Base-by-base conservation (phyloP, 2,329 filamentous ascomycete species). In the Ophiostoma perfectum region DNA sequence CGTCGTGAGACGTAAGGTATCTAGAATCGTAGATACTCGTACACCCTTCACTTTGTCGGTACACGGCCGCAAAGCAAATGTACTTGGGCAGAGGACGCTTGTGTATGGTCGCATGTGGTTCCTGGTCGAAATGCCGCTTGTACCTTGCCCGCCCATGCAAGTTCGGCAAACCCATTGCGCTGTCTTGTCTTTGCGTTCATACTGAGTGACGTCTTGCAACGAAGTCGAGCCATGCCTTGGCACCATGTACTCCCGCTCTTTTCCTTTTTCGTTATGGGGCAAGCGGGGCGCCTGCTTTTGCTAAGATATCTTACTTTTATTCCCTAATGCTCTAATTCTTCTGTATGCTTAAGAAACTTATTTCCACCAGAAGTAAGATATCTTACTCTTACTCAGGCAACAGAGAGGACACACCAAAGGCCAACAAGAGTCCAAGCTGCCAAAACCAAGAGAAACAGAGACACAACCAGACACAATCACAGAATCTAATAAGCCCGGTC, bases 101-200 rank as follows among this genome's bases (percentile, higher is more conserved):
- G 16, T 58, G 14, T 49, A 16, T 42, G 36, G 58, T 41, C 38
- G 58, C 58, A 41, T 68, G 67, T 64, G 44, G 67, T 39, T 62
- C 27, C 27, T 27, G 36, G 60, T 18, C 49, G 52, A 66, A 66
- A 64, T 66, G 64, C 67, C 67, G 67, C 67, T 68, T 66, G 67
- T 68, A 68, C 64, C 67, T 68, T 68, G 62, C 64, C 55, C 67
- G 62, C 64, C 55, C 64, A 68, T 41, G 55, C 44, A 66, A 14
- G 5, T n/a, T 3, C 27, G 41, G 49, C 6, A 12, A 18, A 52
- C 16, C 16, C 11, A 27, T 1, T 27, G 27, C 42, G 42, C 11
- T 44, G 42, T 44, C 6, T 62, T 16, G 45, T 47, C 12, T 47
- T 52, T 18, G 5, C 6, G 49, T 27, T 27, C 9, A 16, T 18